Base-by-base conservation (phyloP, 345 rosid genomes). In the Lenwebbia sp. region DNA sequence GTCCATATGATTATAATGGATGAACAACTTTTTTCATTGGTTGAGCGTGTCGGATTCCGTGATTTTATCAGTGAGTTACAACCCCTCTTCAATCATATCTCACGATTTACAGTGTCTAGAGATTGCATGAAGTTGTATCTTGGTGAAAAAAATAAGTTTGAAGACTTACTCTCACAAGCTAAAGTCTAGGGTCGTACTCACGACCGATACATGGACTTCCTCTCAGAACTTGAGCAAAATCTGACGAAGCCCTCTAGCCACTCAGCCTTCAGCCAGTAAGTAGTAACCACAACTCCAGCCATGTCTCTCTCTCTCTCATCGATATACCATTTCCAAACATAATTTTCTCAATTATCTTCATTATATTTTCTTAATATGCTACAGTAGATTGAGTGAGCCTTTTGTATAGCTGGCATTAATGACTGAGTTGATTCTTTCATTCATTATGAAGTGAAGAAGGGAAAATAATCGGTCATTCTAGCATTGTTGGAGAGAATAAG, bases 231-330 rank as follows among this genome's bases (percentile, higher is more conserved):
- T 41, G 44, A 41, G 44, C 44, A 28, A 60, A 60, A 60, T 28
- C 0, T 0, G 33, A 60, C 0, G 10, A 1, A 60, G 37, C 21
- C 40, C 40, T 60, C 21, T 0, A 13, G 37, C n/a, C 10, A 60
- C 74, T 3, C 74, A n/a, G 4, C 65, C 13, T 26, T 26, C 15
- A 0, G n/a, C 30, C 62, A 57, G 11, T 26, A 44, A 44, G 47
- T 44, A 44, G 50, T 9, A 26, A 57, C 65, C 65, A 13, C 28
- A 7, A 57, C 62, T 57, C n/a, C 7, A 11, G 13, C 30, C 7
- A 14, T 14, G 4, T 13, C 70, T 58, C 70, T 58, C 70, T 58
- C 70, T 57, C 58, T 55, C 60, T 23, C 60, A n/a, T n/a, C n/a
- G n/a, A 60, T 6, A 6, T n/a, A 60, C 0, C 4, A 60, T 60